Percentiles rank a stretch among this genome's conserved stretches.
phyloP scores from a whole-genome alignment of 768 basidiomycete species.

The Mycena vitilis region DNA sequence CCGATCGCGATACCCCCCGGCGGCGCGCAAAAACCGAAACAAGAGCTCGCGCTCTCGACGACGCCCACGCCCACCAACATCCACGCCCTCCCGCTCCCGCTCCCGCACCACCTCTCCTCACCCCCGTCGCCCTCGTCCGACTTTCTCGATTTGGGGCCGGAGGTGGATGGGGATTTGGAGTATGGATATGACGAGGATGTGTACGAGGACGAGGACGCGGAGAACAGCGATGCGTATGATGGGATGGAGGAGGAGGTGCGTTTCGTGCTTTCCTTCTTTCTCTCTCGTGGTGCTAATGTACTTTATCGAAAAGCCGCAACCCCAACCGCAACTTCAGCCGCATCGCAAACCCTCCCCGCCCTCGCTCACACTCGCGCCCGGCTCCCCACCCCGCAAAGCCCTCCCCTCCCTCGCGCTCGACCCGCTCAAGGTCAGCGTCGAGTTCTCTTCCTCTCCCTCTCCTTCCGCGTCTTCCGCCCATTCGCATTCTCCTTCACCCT shows the following conservation, averaged over 20 bases:
- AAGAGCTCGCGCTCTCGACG: neutral
- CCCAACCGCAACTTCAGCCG: neutral
- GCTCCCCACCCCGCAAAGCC: slow-evolving; percentile 1
- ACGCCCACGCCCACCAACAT: slow-evolving; percentile 3
- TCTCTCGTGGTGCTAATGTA: no score
- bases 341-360: neutral
- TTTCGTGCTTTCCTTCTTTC: no score
- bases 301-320: no score
- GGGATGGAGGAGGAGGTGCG: neutral
- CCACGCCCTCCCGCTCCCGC: neutral
- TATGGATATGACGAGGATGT: no score
- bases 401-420: slow-evolving; percentile 19
- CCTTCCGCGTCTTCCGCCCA: no score
- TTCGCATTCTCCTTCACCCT: neutral
- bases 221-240: no score
- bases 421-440: slow-evolving; percentile 19
- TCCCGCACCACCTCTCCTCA: neutral
- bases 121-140: slow-evolving; percentile 1
- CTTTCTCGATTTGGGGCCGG: slow-evolving; percentile 3
- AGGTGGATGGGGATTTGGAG: neutral
- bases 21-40: neutral
- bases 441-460: neutral
- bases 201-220: no score
- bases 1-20: neutral
- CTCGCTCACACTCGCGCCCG: neutral